Conservation (phyloP, 176 grass and related monocot species). For the Phyllostachys edulis region DNA sequence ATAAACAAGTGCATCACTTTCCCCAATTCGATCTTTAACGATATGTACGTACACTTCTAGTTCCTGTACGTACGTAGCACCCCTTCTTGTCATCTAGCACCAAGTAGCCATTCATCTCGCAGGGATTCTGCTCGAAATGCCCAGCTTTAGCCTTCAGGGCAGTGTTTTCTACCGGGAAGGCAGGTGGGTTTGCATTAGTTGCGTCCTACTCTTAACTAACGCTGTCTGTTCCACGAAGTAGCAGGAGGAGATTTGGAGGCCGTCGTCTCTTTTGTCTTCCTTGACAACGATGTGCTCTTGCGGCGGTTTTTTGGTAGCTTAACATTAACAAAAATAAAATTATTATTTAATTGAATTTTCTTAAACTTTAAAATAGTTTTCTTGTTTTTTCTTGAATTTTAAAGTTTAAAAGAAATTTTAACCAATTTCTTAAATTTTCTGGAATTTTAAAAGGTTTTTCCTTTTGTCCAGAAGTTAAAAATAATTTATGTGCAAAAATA, state of each 20-base stretch:
- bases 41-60: conserved; percentile 6
- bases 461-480: too few species aligned
- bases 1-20: conserved; percentile 4
- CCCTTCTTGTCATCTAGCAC: neutral
- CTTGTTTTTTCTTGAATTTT: too few species aligned
- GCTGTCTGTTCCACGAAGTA: conserved; percentile 54
- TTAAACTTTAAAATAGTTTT: too few species aligned
- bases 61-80: neutral
- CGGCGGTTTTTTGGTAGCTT: too few species aligned
- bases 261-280: conserved; percentile 45
- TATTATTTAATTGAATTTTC: too few species aligned
- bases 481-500: too few species aligned
- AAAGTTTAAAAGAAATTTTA: too few species aligned
- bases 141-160: neutral
- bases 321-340: too few species aligned
- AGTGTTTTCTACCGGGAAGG: conserved; percentile 21
- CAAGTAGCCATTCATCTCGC: conserved; percentile 23
- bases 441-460: too few species aligned
- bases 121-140: conserved; percentile 41
- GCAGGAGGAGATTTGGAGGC: conserved; percentile 22
- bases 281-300: conserved; percentile 38
- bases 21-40: neutral
- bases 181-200: conserved; percentile 49
- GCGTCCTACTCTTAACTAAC: conserved; percentile 63
- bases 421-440: too few species aligned